Evolutionary conservation across 2,329 filamentous ascomycete species (phyloP), one percentile per base, ranked within the genome.

Genomic region (Penicillium sp.): DNA sequence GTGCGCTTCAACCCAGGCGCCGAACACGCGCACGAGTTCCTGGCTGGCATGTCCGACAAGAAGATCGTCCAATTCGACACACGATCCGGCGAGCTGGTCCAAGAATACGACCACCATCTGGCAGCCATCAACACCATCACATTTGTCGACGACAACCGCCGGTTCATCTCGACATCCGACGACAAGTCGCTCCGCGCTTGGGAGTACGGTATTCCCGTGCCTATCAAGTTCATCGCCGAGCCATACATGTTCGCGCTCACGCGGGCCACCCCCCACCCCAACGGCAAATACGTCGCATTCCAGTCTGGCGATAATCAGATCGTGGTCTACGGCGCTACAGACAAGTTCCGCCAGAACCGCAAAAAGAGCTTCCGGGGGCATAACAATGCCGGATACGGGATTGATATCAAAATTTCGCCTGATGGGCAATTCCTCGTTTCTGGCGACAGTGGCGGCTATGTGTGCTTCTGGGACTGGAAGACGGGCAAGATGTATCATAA

Each of bases 401-500:
- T 98, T 63, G 95, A 96, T 70, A 84, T 99, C 53, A 88, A 90
- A 54, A 90, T 96, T 72, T 92, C 88, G 69, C 91, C 93, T 0
- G 95, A 98, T 74, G 95, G 95, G 0, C 92, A 96, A 73, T 96
- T 97, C 75, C 82, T 99, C 56, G 89, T 88, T 20, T 90, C 86
- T 17, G 95, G 95, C 62, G 95, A 99, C 76, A 91, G 87, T 54
- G 92, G 86, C 15, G 95, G 96, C 38, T 97, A 86, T 71, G 87
- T 96, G 50, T 96, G 91, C 78, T 97, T 98, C 79, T 99, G 93
- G 92, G 95, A 98, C 78, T 99, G 93, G 91, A 99, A 99, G 85
- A 97, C 92, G 41, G 96, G 94, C 76, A 98, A 97, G 80, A 94
- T 99, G 92, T 96, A 92, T 78, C 92, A 96, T 79, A 98, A 98